A percentile compares a stretch with the other conserved stretches of the same genome.
Conservation (phyloP, 257 asterid genomes). For the Fraxinus excelsior region DNA sequence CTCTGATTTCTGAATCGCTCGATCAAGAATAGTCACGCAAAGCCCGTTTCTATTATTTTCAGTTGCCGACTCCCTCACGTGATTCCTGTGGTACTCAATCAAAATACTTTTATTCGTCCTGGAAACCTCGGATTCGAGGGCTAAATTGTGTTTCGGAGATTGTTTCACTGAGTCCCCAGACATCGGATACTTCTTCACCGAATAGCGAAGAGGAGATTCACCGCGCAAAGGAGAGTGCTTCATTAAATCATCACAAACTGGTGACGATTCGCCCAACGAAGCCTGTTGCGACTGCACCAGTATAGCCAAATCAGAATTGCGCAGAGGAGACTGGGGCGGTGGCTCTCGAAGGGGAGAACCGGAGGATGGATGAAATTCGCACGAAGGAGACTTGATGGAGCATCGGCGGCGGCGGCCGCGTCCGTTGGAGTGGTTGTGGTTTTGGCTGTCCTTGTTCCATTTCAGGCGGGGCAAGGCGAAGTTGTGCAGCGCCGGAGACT, state of each 20-base stretch:
- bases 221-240: conserved; percentile 24
- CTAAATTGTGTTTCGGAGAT: conserved; percentile 34
- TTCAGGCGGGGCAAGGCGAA: conserved; percentile 60
- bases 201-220: conserved; percentile 16
- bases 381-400: conserved; percentile 51
- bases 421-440: conserved; percentile 35
- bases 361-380: conserved; percentile 37
- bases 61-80: conserved; percentile 14
- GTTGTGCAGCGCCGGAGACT: conserved; percentile 73
- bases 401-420: conserved; percentile 58
- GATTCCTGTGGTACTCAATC: conserved; percentile 10
- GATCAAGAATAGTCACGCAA: conserved; percentile 17
- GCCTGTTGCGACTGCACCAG: conserved; percentile 25
- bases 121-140: conserved; percentile 28
- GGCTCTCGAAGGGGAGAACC: conserved; percentile 42
- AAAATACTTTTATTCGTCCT: conserved; percentile 21
- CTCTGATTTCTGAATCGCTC: conserved; percentile 23
- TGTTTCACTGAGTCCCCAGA: conserved; percentile 39
- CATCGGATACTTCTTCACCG: conserved; percentile 36
- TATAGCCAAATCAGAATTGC: conserved; percentile 33
- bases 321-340: conserved; percentile 42
- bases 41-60: conserved; percentile 17
- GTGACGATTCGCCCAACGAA: conserved; percentile 18
- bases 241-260: not conserved
- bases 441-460: conserved; percentile 58